Evolutionary conservation across 2,329 filamentous ascomycete genomes (phyloP).

Genomic region (Phialophora tarda): DNA sequence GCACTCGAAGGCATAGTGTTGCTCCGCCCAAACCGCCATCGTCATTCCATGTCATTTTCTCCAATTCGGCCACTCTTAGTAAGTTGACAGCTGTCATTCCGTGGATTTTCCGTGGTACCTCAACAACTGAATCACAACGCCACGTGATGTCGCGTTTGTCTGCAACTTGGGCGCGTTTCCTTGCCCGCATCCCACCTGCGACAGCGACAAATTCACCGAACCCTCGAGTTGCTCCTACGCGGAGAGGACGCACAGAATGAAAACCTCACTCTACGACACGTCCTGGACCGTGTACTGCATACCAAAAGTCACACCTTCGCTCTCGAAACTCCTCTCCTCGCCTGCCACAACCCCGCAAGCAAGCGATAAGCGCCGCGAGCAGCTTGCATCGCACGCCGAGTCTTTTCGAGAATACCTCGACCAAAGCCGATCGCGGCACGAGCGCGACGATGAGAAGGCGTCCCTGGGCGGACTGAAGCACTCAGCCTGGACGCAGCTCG

Average conservation of each 20-base stretch:
- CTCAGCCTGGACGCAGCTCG: constrained; percentile 29
- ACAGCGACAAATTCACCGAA: neutral
- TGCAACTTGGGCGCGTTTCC: neutral
- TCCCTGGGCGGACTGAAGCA: constrained; percentile 30
- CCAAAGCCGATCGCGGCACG: constrained; percentile 26
- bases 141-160: neutral
- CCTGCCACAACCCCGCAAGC: constrained; percentile 11
- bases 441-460: constrained; percentile 33
- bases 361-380: constrained; percentile 2
- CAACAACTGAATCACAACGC: neutral
- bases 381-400: constrained; percentile 26
- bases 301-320: constrained; percentile 8
- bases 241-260: constrained; percentile 25
- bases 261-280: constrained; percentile 28
- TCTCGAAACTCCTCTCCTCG: constrained; percentile 15
- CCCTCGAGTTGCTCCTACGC: neutral
- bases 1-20: neutral
- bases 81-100: neutral
- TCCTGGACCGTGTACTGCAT: constrained; percentile 29
- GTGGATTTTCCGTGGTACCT: neutral
- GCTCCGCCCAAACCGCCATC: neutral
- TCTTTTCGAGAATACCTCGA: constrained; percentile 23
- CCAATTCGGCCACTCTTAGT: too few relatives aligned
- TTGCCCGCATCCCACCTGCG: neutral
- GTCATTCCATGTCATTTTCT: neutral